Evolutionary conservation across 2,329 filamentous ascomycete genomes (phyloP), one percentile per base, ranked within the genome.

Genomic region (Stachybotrys elegans): DNA sequence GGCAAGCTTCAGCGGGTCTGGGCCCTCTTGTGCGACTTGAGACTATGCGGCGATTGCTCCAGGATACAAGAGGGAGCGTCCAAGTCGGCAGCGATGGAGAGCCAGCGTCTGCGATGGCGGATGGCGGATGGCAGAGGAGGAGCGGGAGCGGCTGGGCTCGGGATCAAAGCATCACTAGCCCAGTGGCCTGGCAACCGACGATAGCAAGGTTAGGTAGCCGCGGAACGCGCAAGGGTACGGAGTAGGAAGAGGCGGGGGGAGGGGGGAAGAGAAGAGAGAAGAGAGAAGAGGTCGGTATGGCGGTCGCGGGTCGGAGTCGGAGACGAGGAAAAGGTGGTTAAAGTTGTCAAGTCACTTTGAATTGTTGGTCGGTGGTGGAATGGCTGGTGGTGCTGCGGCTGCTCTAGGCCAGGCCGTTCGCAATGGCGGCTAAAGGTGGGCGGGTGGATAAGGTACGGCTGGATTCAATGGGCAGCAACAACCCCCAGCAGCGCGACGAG

Each of bases 131-230:
- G 22, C 14, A 11, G 17, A 19, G 17, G 35, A 17, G 22, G 22
- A 29, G 21, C 19, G 37, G 34, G 34, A 36, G 34, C 34, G 34
- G 34, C 34, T 36, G n/a, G n/a, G n/a, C 25, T 34, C 11, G 19
- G n/a, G n/a, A 7, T 34, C 38, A 40, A 23, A 25, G 38, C 38
- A 40, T 40, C 22, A 40, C 38, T 23, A 19, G 38, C n/a, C 16
- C 23, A 4, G 22, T n/a, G n/a, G 32, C 11, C 16, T 8, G 32
- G n/a, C n/a, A n/a, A n/a, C n/a, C n/a, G n/a, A n/a, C n/a, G n/a
- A n/a, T n/a, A n/a, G n/a, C n/a, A n/a, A n/a, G n/a, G n/a, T n/a
- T n/a, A n/a, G n/a, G n/a, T n/a, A n/a, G n/a, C n/a, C n/a, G n/a
- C n/a, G n/a, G n/a, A n/a, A n/a, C n/a, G n/a, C n/a, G n/a, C 8